Conservation (phyloP, 139 green algal genomes). For the Desmodesmus armatus region DNA sequence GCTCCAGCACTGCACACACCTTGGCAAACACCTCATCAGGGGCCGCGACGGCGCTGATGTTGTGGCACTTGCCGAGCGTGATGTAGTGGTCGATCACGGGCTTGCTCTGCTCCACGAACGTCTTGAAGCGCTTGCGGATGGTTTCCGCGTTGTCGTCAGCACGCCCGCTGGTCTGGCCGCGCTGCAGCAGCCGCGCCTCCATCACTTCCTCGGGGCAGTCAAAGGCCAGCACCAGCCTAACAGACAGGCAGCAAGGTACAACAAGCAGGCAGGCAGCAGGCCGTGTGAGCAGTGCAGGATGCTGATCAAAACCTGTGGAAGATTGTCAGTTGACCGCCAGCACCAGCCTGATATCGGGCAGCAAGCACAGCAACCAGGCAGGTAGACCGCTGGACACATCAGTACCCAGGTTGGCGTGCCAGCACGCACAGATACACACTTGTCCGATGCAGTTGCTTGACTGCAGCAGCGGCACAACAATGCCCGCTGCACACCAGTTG, state of each 20-base stretch:
- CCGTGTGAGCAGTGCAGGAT: not conserved
- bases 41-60: conserved; percentile 43
- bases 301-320: no score
- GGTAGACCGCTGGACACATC: no score
- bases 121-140: conserved; percentile 96
- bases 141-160: conserved; percentile 96
- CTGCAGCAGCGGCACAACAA: no score
- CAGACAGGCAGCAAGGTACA: not conserved
- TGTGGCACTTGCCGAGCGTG: conserved; percentile 65
- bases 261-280: not conserved
- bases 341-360: no score
- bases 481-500: no score
- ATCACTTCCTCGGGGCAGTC: conserved; percentile 90
- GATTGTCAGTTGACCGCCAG: no score
- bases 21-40: conserved; percentile 50
- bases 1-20: conserved; percentile 43
- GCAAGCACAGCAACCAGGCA: no score
- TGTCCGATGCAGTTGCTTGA: no score
- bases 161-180: conserved; percentile 88
- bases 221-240: conserved; percentile 80
- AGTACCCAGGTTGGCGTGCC: no score
- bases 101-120: conserved; percentile 86
- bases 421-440: not conserved
- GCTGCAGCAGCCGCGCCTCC: conserved; percentile 88
- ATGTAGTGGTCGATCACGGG: conserved; percentile 90